Base-by-base conservation (phyloP, 768 basidiomycete species). In the Pleurotus cornucopiae region DNA sequence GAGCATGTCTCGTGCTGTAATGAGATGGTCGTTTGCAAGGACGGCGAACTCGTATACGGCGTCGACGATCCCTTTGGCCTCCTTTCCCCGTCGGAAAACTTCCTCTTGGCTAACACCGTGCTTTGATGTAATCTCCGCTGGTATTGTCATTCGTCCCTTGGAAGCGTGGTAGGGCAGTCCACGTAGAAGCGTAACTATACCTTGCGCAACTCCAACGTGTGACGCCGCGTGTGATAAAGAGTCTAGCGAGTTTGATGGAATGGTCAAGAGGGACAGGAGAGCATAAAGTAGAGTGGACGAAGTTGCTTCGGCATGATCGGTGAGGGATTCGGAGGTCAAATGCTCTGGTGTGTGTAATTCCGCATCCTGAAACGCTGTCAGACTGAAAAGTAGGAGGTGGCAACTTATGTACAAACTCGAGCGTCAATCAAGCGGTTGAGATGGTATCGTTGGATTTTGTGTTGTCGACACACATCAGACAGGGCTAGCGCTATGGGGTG, bases 21-120 rank as follows among this genome's bases (percentile, higher is more conserved):
- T 69, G 60, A 94, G 67, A 67, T 94, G 84, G 69, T 92, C 89
- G 69, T 91, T 88, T 25, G 89, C 91, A 20, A 86, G 66, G 6
- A 84, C 85, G 34, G 92, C 91, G 69, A 93, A 85, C 63, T 92
- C 89, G 64, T 82, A 94, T 25, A 90, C 87, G 0, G 91, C 91
- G 57, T 91, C 86, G 48, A 83, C 83, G 13, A 94, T 73, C 1
- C 83, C 88, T 46, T 78, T 69, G 44, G 84, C 84, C 7, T 72
- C 61, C 12, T 73, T 70, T 4, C 84, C 84, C 30, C 72, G 71
- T 44, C 83, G 76, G 64, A 91, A 85, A 13, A 94, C 83, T 13
- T 89, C 86, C 66, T 94, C 90, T 67, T 92, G 90, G 59, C 75
- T 81, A 16, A 93, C 86, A 16, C 83, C 81, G 61, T 91, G 87